phyloP scores from a whole-genome alignment of 202 grass and related monocot genomes.

The Schoenoplectus triqueter region DNA sequence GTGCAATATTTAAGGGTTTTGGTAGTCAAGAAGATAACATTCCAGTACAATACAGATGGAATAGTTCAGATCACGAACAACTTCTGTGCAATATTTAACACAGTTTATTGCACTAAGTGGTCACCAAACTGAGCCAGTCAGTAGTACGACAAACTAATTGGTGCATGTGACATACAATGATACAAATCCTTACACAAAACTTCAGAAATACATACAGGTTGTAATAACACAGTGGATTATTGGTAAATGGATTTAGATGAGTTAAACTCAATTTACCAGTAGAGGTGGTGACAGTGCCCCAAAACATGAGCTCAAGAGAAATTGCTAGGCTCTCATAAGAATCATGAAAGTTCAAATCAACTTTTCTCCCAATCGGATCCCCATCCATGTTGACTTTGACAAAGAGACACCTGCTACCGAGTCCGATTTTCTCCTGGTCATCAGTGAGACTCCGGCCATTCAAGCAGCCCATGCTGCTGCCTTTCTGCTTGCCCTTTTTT shows the following conservation, averaged over 20 bases:
- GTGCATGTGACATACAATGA: background rate
- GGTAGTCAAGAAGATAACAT: too few relatives aligned
- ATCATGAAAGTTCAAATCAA: slow-evolving; percentile 44
- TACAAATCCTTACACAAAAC: background rate
- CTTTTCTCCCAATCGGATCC: slow-evolving; percentile 57
- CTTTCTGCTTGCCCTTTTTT: slow-evolving; percentile 28
- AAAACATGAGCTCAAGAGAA: slow-evolving; percentile 52
- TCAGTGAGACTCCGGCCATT: background rate
- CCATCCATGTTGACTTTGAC: slow-evolving; percentile 57
- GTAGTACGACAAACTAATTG: background rate
- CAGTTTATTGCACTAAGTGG: too few relatives aligned
- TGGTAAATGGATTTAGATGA: background rate
- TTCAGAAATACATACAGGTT: background rate
- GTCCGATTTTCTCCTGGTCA: background rate
- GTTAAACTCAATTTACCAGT: slow-evolving; percentile 2
- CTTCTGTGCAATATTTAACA: too few relatives aligned
- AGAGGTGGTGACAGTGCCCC: slow-evolving; percentile 10
- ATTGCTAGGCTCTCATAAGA: slow-evolving; percentile 47
- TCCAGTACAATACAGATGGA: too few relatives aligned
- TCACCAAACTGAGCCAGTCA: background rate
- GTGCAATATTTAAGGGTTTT: background rate
- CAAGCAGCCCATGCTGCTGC: background rate
- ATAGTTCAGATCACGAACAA: too few relatives aligned
- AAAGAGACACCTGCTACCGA: slow-evolving; percentile 12
- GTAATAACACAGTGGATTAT: background rate